Evolutionary conservation across 345 rosid genomes (phyloP).

Genomic region (Eucalyptus melliodora): DNA sequence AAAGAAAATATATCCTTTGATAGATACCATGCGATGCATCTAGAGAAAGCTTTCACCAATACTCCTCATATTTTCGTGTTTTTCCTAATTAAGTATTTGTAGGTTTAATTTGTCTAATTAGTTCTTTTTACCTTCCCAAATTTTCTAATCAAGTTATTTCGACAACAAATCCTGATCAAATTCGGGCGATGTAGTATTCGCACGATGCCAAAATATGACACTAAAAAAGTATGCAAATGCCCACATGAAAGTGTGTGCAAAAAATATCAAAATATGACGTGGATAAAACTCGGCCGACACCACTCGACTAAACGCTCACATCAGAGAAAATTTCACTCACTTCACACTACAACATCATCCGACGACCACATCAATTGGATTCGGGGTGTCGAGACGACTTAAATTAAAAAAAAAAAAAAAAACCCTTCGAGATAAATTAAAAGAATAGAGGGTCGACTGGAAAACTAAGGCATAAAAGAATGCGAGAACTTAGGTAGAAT

Average conservation of each 20-base stretch:
- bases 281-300: background rate
- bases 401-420: background rate
- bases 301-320: accelerated
- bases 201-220: background rate
- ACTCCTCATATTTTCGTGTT: background rate
- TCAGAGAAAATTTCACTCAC: background rate
- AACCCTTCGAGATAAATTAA: background rate
- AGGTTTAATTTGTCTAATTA: background rate
- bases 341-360: too few relatives aligned
- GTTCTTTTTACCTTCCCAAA: background rate
- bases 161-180: background rate
- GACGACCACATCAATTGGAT: too few relatives aligned
- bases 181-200: background rate
- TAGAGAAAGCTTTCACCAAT: background rate
- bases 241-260: accelerated
- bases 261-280: background rate
- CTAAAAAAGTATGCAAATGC: background rate
- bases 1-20: background rate
- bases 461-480: background rate
- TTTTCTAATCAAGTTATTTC: background rate
- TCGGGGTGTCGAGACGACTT: background rate
- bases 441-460: background rate
- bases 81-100: background rate
- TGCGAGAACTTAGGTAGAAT: background rate
- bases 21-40: background rate